phyloP scores from a whole-genome alignment of 2,329 filamentous ascomycete species.

The Aureobasidium sp. region DNA sequence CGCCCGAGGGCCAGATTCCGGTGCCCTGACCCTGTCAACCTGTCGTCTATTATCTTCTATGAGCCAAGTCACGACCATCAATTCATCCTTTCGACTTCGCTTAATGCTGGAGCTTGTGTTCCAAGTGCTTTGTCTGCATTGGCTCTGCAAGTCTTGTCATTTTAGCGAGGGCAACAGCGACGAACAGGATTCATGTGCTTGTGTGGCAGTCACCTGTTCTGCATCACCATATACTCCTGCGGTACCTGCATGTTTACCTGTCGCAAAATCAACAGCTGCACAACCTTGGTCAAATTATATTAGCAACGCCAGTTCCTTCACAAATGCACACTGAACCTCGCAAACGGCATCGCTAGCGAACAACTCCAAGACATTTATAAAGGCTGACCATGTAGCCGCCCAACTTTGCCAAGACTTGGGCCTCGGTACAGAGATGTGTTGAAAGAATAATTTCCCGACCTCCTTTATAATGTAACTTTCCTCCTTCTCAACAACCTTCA shows the following conservation, averaged over 20 bases:
- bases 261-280: not conserved
- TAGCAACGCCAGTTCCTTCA: not conserved
- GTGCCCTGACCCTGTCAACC: not conserved
- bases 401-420: not conserved
- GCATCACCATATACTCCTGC: not conserved
- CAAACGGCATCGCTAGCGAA: conserved; percentile 1
- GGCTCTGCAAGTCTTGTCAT: not conserved
- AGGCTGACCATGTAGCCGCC: not conserved
- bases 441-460: conserved; percentile 15
- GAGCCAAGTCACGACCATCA: not conserved
- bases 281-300: too few relatives aligned
- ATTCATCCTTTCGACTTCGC: not conserved
- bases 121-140: not conserved
- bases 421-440: not conserved
- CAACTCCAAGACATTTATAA: not conserved
- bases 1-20: conserved; percentile 2
- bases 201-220: not conserved
- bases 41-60: not conserved
- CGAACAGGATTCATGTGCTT: not conserved
- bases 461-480: conserved; percentile 9
- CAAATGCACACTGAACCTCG: not conserved
- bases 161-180: not conserved
- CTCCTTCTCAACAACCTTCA: not conserved
- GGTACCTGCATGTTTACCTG: not conserved
- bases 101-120: not conserved